Evolutionary conservation across 352 stramenopile species (phyloP), one percentile per base, ranked within the genome.

Genomic region (Pilasporangium apinafurcum): DNA sequence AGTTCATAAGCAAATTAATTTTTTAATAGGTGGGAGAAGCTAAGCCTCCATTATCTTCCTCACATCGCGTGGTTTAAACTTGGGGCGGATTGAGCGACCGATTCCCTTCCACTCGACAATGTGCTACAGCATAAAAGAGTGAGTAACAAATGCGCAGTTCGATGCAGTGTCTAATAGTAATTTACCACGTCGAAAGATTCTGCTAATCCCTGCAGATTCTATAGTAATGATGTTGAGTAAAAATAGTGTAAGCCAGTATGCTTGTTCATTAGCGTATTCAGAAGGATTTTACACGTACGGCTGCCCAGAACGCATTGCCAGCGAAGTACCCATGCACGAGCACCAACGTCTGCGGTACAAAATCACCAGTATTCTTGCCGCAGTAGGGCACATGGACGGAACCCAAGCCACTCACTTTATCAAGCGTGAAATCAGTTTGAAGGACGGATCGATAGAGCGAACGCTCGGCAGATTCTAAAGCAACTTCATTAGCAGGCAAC

Each of bases 241-340:
- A n/a, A n/a, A n/a, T n/a, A n/a, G n/a, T n/a, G n/a, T n/a, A n/a
- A n/a, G n/a, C n/a, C n/a, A n/a, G n/a, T n/a, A 25, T 33, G 37
- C 22, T 44, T 34, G 30, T n/a, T n/a, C 12, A 12, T 34, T n/a
- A 34, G 32, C 20, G 20, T 17, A 17, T 35, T 35, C n/a, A 14
- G n/a, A 35, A 35, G n/a, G 24, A 37, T 7, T 37, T n/a, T 29
- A 14, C 29, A 43, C 49, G 16, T 40, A 62, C 53, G 17, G 49
- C 28, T n/a, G 54, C 54, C 54, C 54, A 63, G 12, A 63, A 59
- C 14, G 48, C 54, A 28, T 63, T 63, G 29, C 54, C 54, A 28
- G 29, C 49, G 13, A 51, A 35, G 30, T 47, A 63, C 12, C 49
- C 54, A 37, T 63, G 54, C 8, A 63, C n/a, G 4, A 63, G 21